A percentile compares a stretch with the other conserved stretches of the same genome.
Conservation (phyloP, 202 grass and related monocot genomes). For the Elaeis oleifera region DNA sequence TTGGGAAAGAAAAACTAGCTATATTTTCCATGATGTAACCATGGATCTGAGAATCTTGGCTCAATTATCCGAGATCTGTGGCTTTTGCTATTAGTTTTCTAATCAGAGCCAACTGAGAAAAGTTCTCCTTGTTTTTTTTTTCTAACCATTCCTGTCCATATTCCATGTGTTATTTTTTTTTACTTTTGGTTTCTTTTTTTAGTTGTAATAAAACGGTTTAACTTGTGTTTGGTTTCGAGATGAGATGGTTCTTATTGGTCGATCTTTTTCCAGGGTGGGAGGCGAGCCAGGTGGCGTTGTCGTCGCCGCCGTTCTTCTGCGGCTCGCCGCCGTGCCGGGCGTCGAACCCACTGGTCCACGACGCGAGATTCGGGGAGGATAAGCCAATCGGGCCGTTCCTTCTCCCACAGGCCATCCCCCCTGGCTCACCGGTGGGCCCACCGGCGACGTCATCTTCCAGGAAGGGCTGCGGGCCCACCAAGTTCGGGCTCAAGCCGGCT, state of each 20-base stretch:
- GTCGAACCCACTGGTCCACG: background rate
- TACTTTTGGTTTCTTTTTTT: too few species aligned
- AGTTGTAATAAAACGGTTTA: background rate
- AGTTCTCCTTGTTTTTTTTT: too few species aligned
- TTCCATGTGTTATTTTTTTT: too few species aligned
- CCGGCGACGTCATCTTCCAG: background rate
- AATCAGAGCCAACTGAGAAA: too few species aligned
- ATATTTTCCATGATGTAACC: too few species aligned
- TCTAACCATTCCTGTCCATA: too few species aligned
- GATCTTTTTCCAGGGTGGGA: background rate
- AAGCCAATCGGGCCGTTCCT: background rate
- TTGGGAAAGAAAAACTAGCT: background rate
- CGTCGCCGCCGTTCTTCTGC: background rate
- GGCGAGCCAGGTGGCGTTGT: background rate
- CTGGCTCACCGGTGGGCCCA: too few species aligned
- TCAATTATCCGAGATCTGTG: too few species aligned
- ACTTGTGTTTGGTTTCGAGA: background rate
- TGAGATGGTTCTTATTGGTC: background rate
- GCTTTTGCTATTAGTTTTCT: too few species aligned
- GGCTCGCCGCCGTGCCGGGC: background rate
- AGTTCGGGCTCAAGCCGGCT: background rate
- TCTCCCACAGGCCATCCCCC: background rate
- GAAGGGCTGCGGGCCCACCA: background rate
- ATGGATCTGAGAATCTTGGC: too few species aligned
- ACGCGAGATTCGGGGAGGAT: background rate